Base-by-base conservation (phyloP, 2,329 filamentous ascomycete species). In the Phyllosticta ampelicida region DNA sequence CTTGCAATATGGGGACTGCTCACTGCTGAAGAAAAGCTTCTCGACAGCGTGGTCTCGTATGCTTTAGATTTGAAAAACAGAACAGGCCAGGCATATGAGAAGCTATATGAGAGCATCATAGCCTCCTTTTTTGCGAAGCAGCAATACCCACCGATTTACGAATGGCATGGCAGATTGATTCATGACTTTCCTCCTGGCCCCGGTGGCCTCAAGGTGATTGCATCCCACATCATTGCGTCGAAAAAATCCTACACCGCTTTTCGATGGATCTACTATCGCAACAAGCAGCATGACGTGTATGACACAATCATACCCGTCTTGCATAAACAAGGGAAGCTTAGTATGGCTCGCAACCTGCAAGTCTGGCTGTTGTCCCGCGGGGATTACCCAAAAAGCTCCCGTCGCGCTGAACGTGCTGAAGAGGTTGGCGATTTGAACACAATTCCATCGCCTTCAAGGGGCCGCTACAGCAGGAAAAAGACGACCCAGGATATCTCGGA, bases 1-100 rank as follows among this genome's bases (percentile, higher is more conserved):
- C 66, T 72, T 9, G 66, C 66, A 11, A 61, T 81, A 6, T 81
- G 79, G 79, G 65, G 66, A 0, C 72, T 69, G 0, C 75, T 80
- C 53, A 61, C 80, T 51, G 68, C 70, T 54, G 60, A 74, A 36
- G 59, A 62, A 9, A 48, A 63, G 6, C 62, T 77, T 1, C 63
- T 78, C 2, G 44, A 67, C 5, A 64, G 70, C 10, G 61, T 79
- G 9, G 65, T 74, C 11, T 61, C 67, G 0, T 73, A 80, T 63
- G 76, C 73, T 8, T 62, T 72, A 28, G 63, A 73, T 1, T 58
- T 81, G 11, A 70, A 73, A 60, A 63, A 68, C 10, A 64, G 63
- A 13, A 74, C 71, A 13, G 73, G 74, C 19, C 57, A 64, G 10
- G 61, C 61, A 6, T 71, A 70, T 58, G 63, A 66, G 16, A 63